A percentile compares a stretch with the other conserved stretches of the same genome.
These are phyloP conservation scores for Scutellaria minor DNA, from an alignment of 257 asterid genomes.

Conservation along the genomic window DNA sequence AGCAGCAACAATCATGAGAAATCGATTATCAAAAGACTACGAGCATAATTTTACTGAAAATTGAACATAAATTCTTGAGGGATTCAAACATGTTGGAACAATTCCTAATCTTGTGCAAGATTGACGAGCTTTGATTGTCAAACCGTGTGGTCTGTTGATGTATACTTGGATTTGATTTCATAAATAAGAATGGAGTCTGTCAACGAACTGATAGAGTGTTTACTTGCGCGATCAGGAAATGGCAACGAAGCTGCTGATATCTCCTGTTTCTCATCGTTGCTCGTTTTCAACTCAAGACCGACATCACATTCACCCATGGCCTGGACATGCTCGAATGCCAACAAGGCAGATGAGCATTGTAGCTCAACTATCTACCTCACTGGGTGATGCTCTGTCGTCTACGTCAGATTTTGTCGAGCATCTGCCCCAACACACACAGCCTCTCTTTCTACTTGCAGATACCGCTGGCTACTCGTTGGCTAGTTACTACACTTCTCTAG, in stretches of 20 bases:
- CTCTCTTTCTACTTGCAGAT: slow-evolving; percentile 71
- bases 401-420: slow-evolving; percentile 47
- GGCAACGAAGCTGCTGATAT: slow-evolving; percentile 56
- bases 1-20: neutral
- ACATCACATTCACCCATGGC: slow-evolving; percentile 41
- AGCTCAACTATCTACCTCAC: slow-evolving; percentile 41
- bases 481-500: slow-evolving; percentile 94
- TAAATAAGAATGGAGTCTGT: too few species aligned
- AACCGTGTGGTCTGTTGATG: too few species aligned
- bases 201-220: neutral
- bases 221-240: slow-evolving; percentile 39
- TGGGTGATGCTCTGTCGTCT: slow-evolving; percentile 38
- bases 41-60: too few species aligned
- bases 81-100: too few species aligned
- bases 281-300: slow-evolving; percentile 40
- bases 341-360: slow-evolving; percentile 39
- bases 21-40: too few species aligned
- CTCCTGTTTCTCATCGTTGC: slow-evolving; percentile 50
- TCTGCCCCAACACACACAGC: slow-evolving; percentile 49
- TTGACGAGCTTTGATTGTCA: too few species aligned
- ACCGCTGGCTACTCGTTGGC: slow-evolving; percentile 76
- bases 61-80: too few species aligned
- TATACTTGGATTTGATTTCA: too few species aligned
- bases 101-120: too few species aligned
- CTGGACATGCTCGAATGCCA: slow-evolving; percentile 27